phyloP scores from a whole-genome alignment of 345 rosid species.

The Rhodamnia rubescens region DNA sequence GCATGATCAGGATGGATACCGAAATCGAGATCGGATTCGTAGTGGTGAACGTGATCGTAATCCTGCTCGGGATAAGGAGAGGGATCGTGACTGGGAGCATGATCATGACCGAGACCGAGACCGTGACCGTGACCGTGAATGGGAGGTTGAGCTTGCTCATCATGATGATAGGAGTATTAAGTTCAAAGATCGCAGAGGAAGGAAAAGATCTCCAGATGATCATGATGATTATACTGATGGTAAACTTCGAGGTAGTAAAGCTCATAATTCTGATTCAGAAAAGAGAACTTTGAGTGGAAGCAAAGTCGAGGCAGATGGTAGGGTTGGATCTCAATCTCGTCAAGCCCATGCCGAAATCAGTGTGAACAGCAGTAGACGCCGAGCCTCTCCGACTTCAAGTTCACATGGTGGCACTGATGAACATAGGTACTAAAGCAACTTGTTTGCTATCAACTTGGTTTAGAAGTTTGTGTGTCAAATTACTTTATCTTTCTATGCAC shows the following conservation, averaged over 20 bases:
- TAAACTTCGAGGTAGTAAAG: slow-evolving; percentile 26
- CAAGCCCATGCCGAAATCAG: slow-evolving; percentile 31
- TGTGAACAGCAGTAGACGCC: slow-evolving; percentile 23
- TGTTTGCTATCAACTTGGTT: background rate
- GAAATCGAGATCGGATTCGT: slow-evolving; percentile 27
- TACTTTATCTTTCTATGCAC: background rate
- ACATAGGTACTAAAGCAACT: slow-evolving; percentile 34
- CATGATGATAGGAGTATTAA: slow-evolving; percentile 54
- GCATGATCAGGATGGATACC: slow-evolving; percentile 15
- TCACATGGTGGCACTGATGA: slow-evolving; percentile 57
- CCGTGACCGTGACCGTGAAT: slow-evolving; percentile 17
- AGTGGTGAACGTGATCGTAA: slow-evolving; percentile 30
- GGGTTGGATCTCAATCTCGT: slow-evolving; percentile 56
- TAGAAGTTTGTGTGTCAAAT: background rate
- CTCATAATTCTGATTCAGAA: slow-evolving; percentile 28
- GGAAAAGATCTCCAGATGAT: slow-evolving; percentile 66
- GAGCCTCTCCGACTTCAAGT: slow-evolving; percentile 44
- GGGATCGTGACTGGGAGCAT: slow-evolving; percentile 28
- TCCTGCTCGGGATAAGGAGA: slow-evolving; percentile 20
- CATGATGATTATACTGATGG: slow-evolving; percentile 40
- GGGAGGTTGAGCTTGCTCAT: slow-evolving; percentile 31
- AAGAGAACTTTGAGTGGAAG: slow-evolving; percentile 29
- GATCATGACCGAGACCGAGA: slow-evolving; percentile 30
- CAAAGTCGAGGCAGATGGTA: slow-evolving; percentile 57
- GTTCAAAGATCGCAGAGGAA: slow-evolving; percentile 51